Conservation (phyloP, 2,329 filamentous ascomycete species). For the Fusarium abutilonis region DNA sequence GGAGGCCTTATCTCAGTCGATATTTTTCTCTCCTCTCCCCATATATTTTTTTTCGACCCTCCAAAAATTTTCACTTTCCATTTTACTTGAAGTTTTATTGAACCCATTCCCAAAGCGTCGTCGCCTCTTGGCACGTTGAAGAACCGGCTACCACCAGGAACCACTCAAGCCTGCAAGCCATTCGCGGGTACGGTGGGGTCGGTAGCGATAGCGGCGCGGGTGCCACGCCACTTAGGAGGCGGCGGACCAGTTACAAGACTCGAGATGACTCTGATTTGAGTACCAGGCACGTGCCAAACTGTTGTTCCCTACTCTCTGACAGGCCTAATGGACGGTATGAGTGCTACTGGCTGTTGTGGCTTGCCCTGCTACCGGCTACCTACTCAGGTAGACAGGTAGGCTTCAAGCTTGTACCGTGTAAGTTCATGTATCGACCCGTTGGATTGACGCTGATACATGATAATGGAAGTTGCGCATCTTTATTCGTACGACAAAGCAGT, state of each 20-base stretch:
- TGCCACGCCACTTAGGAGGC: conserved; percentile 29
- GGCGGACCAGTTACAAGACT: conserved; percentile 22
- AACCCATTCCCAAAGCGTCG: conserved; percentile 27
- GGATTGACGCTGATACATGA: conserved; percentile 6
- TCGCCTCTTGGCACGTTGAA: conserved; percentile 12
- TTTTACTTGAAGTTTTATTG: conserved; percentile 15
- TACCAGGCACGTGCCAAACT: neutral
- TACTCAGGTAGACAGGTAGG: neutral
- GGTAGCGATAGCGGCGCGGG: conserved; percentile 33
- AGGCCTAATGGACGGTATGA: conserved; percentile 8
- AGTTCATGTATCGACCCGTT: conserved; percentile 15
- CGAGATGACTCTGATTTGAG: conserved; percentile 7
- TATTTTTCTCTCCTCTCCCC: conserved; percentile 25
- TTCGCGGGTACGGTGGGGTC: conserved; percentile 39
- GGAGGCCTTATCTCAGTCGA: conserved; percentile 30
- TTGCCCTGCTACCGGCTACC: neutral
- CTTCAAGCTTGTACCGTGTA: conserved; percentile 28
- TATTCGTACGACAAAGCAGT: conserved; percentile 20
- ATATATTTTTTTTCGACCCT: conserved; percentile 18
- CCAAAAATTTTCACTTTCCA: conserved; percentile 1
- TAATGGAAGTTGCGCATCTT: conserved; percentile 6
- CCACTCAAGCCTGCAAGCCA: conserved; percentile 34
- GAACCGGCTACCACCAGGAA: conserved; percentile 20
- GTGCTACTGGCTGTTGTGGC: conserved; percentile 15
- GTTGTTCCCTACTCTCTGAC: conserved; percentile 1